Evolutionary conservation across 148 eudicot species (phyloP).

Genomic region (Arbutus unedo): DNA sequence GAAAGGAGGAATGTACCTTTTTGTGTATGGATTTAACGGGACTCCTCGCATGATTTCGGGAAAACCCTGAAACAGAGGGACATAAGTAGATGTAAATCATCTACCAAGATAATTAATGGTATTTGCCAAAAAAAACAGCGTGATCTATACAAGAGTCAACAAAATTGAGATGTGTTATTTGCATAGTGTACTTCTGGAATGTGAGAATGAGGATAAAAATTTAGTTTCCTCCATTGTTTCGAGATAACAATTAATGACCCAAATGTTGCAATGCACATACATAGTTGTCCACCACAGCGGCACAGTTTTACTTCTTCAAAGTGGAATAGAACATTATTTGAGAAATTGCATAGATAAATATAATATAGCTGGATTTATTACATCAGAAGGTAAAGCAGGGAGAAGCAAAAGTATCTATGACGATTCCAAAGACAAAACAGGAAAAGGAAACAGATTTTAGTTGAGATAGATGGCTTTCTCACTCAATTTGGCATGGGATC

Average conservation of each 20-base stretch:
- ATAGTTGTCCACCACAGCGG: background rate
- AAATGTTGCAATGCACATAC: background rate
- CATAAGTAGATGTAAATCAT: background rate
- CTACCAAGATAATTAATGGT: background rate
- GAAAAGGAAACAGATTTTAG: background rate
- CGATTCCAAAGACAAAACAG: background rate
- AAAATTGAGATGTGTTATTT: background rate
- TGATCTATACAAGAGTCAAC: background rate
- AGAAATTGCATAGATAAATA: background rate
- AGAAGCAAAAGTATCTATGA: background rate
- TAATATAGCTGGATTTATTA: background rate
- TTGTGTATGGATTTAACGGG: slow-evolving; percentile 47
- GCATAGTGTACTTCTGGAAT: background rate
- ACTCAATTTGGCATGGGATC: background rate
- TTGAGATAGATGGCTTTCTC: no score
- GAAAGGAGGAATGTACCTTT: slow-evolving; percentile 70
- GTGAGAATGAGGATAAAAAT: background rate
- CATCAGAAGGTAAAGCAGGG: background rate
- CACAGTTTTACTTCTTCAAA: background rate
- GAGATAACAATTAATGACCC: background rate
- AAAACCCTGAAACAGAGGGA: slow-evolving; percentile 49
- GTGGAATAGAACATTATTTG: background rate
- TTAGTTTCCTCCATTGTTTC: background rate
- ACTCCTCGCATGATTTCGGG: slow-evolving; percentile 62
- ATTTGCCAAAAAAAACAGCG: background rate